Evolutionary conservation across 2,329 filamentous ascomycete species (phyloP).

Genomic region (Mycosphaerella sp.): DNA sequence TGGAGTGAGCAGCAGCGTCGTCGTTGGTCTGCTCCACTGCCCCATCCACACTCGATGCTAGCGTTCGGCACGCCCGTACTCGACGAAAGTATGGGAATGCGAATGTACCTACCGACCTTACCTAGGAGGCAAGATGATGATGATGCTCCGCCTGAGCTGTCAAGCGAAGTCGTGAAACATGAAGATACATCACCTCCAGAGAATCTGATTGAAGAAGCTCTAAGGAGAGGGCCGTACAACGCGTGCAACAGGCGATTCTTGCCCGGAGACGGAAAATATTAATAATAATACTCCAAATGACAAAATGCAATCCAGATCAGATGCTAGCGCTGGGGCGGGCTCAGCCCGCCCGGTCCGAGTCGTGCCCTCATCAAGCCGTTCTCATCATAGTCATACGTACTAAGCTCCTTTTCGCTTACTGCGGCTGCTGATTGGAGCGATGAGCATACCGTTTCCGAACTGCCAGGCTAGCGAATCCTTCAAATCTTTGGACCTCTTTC

Average conservation of each 20-base stretch:
- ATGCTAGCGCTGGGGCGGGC: constrained; percentile 8
- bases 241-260: constrained; percentile 10
- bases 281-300: no score
- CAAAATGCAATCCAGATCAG: not conserved
- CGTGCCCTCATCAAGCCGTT: constrained; percentile 15
- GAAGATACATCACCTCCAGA: no score
- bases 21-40: constrained; percentile 1
- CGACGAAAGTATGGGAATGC: no score
- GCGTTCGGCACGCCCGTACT: constrained; percentile 16
- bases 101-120: no score
- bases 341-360: constrained; percentile 19
- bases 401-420: constrained; percentile 12
- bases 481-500: constrained; percentile 13
- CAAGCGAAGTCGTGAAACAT: not conserved
- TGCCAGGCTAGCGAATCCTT: constrained; percentile 19
- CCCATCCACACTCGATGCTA: constrained; percentile 5
- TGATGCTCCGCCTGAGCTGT: not conserved
- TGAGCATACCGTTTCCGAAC: constrained; percentile 6
- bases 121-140: no score
- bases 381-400: not conserved
- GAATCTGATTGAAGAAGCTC: not conserved
- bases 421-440: constrained; percentile 14
- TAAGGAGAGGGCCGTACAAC: constrained; percentile 7
- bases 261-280: no score
- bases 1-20: not conserved